A percentile compares a stretch with the other conserved stretches of the same genome.
Conservation (phyloP, 148 eudicot genomes). For the Rhododendron mucronatum region DNA sequence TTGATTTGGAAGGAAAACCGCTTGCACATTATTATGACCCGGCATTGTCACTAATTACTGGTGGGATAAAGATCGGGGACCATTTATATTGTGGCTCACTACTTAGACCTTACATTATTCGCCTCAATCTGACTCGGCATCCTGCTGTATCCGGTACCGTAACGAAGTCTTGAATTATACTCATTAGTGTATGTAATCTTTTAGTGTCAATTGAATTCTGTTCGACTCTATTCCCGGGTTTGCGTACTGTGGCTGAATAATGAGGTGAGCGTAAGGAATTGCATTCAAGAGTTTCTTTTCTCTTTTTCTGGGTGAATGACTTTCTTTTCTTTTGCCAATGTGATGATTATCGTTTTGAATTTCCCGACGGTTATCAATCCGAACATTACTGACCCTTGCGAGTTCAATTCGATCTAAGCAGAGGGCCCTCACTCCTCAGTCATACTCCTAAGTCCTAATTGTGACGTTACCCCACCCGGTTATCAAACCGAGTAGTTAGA, state of each 20-base stretch:
- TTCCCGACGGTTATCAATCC: no score
- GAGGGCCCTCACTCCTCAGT: no score
- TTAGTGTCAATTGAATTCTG: no score
- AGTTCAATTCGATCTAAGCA: no score
- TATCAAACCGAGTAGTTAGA: no score
- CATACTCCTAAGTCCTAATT: no score
- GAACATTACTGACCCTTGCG: no score
- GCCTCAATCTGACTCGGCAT: slow-evolving; percentile 47
- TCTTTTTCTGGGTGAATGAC: no score
- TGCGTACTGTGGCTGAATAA: background rate
- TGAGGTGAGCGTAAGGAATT: background rate
- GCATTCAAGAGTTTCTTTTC: background rate
- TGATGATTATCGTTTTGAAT: background rate
- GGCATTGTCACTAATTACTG: slow-evolving; percentile 27
- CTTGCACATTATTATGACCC: slow-evolving; percentile 45
- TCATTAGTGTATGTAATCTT: background rate
- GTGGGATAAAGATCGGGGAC: slow-evolving; percentile 43
- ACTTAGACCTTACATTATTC: slow-evolving; percentile 39
- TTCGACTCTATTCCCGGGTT: background rate
- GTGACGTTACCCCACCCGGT: no score
- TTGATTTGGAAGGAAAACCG: slow-evolving; percentile 66
- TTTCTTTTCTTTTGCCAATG: background rate
- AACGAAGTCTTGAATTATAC: background rate
- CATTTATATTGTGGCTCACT: slow-evolving; percentile 56
- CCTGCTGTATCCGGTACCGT: slow-evolving; percentile 8